A percentile compares a stretch with the other conserved stretches of the same genome.
Evolutionary conservation across 2,329 filamentous ascomycete species (phyloP).

Genomic region (Drechslera avenae): DNA sequence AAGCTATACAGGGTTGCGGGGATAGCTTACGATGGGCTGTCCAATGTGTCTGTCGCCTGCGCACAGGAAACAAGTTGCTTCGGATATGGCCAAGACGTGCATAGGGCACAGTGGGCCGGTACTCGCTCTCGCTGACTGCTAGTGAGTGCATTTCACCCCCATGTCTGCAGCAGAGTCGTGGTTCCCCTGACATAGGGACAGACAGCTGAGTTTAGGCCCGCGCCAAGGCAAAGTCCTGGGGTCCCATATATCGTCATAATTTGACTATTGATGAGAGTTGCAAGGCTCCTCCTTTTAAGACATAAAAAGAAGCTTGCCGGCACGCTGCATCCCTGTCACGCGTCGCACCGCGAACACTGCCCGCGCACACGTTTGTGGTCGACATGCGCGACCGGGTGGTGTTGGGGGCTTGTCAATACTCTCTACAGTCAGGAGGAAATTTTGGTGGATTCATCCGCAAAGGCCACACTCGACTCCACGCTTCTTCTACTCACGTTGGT

Average conservation of each 20-base stretch:
- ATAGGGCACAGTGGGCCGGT: slow-evolving; percentile 35
- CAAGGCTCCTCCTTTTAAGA: slow-evolving; percentile 33
- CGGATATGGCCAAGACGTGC: slow-evolving; percentile 33
- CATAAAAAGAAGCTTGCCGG: slow-evolving; percentile 17
- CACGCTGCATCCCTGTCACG: slow-evolving; percentile 17
- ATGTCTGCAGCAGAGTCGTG: slow-evolving; percentile 23
- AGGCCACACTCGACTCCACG: slow-evolving; percentile 18
- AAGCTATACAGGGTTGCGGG: slow-evolving; percentile 41
- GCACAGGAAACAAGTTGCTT: slow-evolving; percentile 39
- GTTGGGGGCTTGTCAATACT: no score
- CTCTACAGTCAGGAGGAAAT: background rate
- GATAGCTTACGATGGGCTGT: slow-evolving; percentile 33
- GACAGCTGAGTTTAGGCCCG: slow-evolving; percentile 13
- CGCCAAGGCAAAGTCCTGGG: slow-evolving; percentile 22
- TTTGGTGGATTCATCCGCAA: background rate
- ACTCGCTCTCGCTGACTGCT: slow-evolving; percentile 12
- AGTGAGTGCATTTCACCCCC: slow-evolving; percentile 15
- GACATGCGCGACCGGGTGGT: no score
- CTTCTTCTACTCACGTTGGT: slow-evolving; percentile 24
- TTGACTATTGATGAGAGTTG: slow-evolving; percentile 23
- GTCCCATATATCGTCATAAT: slow-evolving; percentile 39
- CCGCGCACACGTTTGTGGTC: background rate
- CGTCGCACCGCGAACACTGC: slow-evolving; percentile 12
- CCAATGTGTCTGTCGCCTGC: slow-evolving; percentile 38
- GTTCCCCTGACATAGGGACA: slow-evolving; percentile 24